Evolutionary conservation across 2,329 filamentous ascomycete genomes (phyloP), one percentile per base, ranked within the genome.

Genomic region (Cladosporium sp.): DNA sequence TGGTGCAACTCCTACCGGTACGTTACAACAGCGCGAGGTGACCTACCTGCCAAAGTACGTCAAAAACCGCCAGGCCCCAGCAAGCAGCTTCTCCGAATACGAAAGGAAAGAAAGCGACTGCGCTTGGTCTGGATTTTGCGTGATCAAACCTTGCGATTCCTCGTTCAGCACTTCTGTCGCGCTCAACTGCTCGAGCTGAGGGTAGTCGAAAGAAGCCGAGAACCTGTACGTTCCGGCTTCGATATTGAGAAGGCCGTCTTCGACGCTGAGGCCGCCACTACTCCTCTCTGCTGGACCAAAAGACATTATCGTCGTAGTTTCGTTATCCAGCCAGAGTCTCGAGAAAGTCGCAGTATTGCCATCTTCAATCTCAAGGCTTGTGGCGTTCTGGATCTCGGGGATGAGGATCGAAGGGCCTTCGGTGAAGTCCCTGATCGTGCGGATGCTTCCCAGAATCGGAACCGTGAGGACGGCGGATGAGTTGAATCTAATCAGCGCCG

Each of bases 21-120:
- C 8, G 18, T 21, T 11, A 7, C 8, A 11, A n/a, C 28, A 4
- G 15, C 21, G 15, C 10, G 7, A 0, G 3, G 10, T 32, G 52
- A 12, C 55, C 11, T 38, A 58, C 55, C 87, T 82, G 0, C 87
- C 87, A 75, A 90, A 90, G 71, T 90, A 90, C 0, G 87, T 90
- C 54, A 90, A 74, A 70, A 89, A 90, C 1, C 87, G 79, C 88
- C 87, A 90, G 4, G 85, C 86, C 12, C 87, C 87, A 1, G 88
- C 87, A 2, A 88, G 78, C 0, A 90, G 78, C 69, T 90, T 90
- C 36, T 86, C 79, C 0, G 80, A 84, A 69, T 89, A 90, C 0
- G 88, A 89, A 4, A 90, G 77, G 74, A 90, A 90, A 0, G 86
- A 85, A 0, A 90, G 76, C 0, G 86, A 86, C 0, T 79, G 80